phyloP scores from a whole-genome alignment of 768 basidiomycete species.

The Zangia roseola region DNA sequence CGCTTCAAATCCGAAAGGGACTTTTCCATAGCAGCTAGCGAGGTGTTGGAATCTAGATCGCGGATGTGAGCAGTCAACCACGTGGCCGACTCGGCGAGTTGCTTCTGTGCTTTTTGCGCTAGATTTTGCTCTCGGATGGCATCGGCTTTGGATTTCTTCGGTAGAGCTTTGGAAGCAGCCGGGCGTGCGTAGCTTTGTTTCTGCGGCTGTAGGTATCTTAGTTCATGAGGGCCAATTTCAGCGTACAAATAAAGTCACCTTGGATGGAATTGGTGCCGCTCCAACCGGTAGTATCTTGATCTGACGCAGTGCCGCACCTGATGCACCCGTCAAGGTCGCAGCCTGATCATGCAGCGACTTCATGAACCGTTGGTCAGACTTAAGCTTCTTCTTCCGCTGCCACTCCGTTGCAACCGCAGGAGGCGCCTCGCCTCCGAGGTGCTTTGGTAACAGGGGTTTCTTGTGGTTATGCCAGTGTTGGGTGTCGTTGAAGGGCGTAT shows the following conservation, averaged over 20 bases:
- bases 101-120: conserved; percentile 43
- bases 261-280: conserved; percentile 12
- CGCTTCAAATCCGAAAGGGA: conserved; percentile 40
- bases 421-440: conserved; percentile 47
- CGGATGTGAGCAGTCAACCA: conserved; percentile 58
- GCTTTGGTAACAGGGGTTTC: conserved; percentile 49
- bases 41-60: conserved; percentile 24
- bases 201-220: conserved; percentile 5
- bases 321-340: conserved; percentile 61
- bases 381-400: conserved; percentile 38
- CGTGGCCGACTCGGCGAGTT: conserved; percentile 35
- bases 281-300: conserved; percentile 51
- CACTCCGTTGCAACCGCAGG: conserved; percentile 32
- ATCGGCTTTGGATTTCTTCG: conserved; percentile 36
- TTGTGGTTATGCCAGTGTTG: conserved; percentile 59
- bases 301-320: conserved; percentile 50
- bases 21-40: conserved; percentile 28
- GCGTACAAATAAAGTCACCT: conserved; percentile 5
- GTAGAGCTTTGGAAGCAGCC: conserved; percentile 27
- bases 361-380: conserved; percentile 58
- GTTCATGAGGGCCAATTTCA: background rate
- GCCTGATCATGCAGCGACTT: conserved; percentile 54
- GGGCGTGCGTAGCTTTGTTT: conserved; percentile 16
- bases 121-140: conserved; percentile 45
- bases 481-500: conserved; percentile 45